Conservation (phyloP, 768 basidiomycete species). For the Pleurotus citrinopileatus region DNA sequence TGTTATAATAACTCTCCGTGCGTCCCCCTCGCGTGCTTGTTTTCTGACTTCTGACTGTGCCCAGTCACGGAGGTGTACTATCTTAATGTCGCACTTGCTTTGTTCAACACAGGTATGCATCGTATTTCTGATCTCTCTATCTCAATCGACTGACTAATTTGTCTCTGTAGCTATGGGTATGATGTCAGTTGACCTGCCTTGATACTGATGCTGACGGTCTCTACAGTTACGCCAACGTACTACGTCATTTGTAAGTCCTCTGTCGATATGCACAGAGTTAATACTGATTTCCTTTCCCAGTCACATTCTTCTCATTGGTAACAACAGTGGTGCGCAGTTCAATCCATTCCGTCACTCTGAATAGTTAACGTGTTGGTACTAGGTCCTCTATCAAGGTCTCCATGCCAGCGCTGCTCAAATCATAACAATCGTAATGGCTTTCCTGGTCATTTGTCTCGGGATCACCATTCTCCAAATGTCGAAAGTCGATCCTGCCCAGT, state of each 20-base stretch:
- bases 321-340: conserved; percentile 66
- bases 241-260: conserved; percentile 71
- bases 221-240: conserved; percentile 78
- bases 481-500: conserved; percentile 82
- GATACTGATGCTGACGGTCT: conserved; percentile 17
- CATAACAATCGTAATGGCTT: conserved; percentile 88
- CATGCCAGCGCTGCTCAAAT: conserved; percentile 74
- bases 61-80: conserved; percentile 91
- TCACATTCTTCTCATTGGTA: conserved; percentile 82
- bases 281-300: conserved; percentile 29
- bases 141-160: conserved; percentile 12
- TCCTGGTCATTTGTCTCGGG: conserved; percentile 87
- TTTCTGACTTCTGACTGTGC: conserved; percentile 15
- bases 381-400: conserved; percentile 91
- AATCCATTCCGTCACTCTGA: not conserved
- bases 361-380: not conserved
- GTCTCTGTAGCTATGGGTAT: conserved; percentile 61
- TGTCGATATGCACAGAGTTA: not conserved
- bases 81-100: conserved; percentile 91
- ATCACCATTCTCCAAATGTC: conserved; percentile 96
- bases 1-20: conserved; percentile 77
- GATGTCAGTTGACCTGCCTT: conserved; percentile 11
- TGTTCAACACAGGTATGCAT: conserved; percentile 84
- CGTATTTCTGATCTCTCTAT: not conserved
- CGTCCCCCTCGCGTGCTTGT: conserved; percentile 24